Evolutionary conservation across 306 rosid species (phyloP), one percentile per base, ranked within the genome.

Genomic region (Inga leiocalycina): DNA sequence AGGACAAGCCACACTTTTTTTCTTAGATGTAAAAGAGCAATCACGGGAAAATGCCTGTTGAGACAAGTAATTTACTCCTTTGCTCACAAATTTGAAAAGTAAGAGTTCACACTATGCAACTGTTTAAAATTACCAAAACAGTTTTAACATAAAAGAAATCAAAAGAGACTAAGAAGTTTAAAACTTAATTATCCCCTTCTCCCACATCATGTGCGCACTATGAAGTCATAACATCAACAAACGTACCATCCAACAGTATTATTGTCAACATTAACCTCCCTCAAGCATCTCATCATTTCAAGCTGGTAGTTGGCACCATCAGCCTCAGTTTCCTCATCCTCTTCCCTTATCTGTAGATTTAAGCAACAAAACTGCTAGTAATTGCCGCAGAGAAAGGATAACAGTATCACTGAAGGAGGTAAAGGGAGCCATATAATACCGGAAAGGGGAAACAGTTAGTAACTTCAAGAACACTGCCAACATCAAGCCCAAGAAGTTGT

Each of bases 301-400:
- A 96, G 98, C 90, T 96, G 99, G 87, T 96, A 96, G 90, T 91
- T 96, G 62, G 99, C 99, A 76, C 99, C 99, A 62, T 96, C 99
- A 32, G 98, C 97, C 84, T 96, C 99, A 88, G 90, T 86, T 89
- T 96, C 99, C 81, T 96, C 99, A 74, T 96, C 99, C 85, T 94
- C 98, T 83, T 96, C 99, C 74, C 98, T 84, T 70, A 89, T 88
- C 99, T 96, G 72, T 81, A 84, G 74, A 32, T 41, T 83, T 65
- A 7, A 83, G 86, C 20, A 65, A 81, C 17, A 67, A 24, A 81
- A 75, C 46, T 32, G 37, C 22, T 12, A 11, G 81, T 19, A 76
- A 70, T 32, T 17, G 45, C 0, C 3, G 46, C 24, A 67, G 46
- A 5, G 46, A 34, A 67, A 35, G 11, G 9, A 27, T 12, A 30